Conservation (phyloP, 768 basidiomycete genomes). For the Cystobasidium tubakii region DNA sequence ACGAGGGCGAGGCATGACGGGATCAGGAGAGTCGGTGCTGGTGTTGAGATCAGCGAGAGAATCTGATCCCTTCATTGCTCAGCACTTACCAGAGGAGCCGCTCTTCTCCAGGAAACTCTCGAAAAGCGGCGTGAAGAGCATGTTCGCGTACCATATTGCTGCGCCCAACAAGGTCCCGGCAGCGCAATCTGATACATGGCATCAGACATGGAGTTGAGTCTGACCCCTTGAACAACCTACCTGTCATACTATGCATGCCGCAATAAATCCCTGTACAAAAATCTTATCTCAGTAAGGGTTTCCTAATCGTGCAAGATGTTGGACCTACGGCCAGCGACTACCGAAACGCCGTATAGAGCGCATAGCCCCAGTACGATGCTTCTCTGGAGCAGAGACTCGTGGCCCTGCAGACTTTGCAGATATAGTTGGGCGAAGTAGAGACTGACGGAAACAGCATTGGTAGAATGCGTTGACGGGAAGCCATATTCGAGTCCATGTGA, state of each 20-base stretch:
- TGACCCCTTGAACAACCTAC: constrained; percentile 36
- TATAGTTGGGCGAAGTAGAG: constrained; percentile 58
- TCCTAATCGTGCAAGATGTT: constrained; percentile 51
- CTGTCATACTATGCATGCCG: constrained; percentile 72
- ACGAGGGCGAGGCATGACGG: constrained; percentile 58
- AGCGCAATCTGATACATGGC: constrained; percentile 37
- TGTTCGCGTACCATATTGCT: constrained; percentile 38
- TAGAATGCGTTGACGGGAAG: constrained; percentile 91
- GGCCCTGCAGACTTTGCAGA: constrained; percentile 4
- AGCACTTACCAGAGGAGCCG: neutral
- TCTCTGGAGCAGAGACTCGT: neutral
- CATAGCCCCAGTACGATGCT: constrained; percentile 39
- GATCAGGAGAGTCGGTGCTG: constrained; percentile 19
- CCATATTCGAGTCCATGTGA: constrained; percentile 63
- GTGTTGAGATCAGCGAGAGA: neutral
- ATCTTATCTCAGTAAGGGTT: constrained; percentile 59
- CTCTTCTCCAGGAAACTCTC: constrained; percentile 9
- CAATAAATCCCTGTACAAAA: constrained; percentile 64
- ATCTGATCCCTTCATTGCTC: no score
- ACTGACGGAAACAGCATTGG: constrained; percentile 82
- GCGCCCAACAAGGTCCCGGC: constrained; percentile 42
- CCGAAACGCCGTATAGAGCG: constrained; percentile 50
- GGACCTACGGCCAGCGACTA: constrained; percentile 45
- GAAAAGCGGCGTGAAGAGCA: neutral
- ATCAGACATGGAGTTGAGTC: neutral